Evolutionary conservation across 2,329 filamentous ascomycete species (phyloP).

Genomic region (Cladophialophora carrionii): DNA sequence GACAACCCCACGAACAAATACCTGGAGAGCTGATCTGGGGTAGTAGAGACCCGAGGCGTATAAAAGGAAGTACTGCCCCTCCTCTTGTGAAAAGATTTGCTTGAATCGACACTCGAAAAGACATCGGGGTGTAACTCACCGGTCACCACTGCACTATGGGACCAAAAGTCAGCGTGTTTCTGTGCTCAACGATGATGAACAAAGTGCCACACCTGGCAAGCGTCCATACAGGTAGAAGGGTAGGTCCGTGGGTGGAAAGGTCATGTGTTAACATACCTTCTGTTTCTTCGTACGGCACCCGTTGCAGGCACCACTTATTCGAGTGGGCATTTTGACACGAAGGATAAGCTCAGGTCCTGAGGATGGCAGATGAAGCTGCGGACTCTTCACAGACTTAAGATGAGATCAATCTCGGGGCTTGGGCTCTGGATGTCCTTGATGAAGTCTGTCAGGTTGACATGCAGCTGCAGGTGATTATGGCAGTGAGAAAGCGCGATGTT

Average conservation of each 20-base stretch:
- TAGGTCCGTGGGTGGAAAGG: neutral
- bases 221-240: neutral
- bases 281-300: constrained; percentile 50
- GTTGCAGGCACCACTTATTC: constrained; percentile 49
- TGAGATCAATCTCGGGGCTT: constrained; percentile 7
- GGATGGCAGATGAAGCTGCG: constrained; percentile 1
- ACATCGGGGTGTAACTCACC: constrained; percentile 39
- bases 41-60: constrained; percentile 11
- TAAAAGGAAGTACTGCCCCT: constrained; percentile 16
- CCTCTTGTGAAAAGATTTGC: neutral
- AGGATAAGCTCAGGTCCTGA: neutral
- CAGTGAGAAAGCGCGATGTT: constrained; percentile 1
- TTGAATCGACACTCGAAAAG: neutral
- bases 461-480: constrained; percentile 14
- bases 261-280: constrained; percentile 42
- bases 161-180: constrained; percentile 21
- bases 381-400: constrained; percentile 13
- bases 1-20: constrained; percentile 7
- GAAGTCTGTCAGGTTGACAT: constrained; percentile 3
- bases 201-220: neutral
- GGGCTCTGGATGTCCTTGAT: constrained; percentile 2
- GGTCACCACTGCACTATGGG: constrained; percentile 47
- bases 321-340: constrained; percentile 40
- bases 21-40: constrained; percentile 24
- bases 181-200: neutral